phyloP scores from a whole-genome alignment of 805 yeast genomes.

The Brettanomyces bruxellensis region DNA sequence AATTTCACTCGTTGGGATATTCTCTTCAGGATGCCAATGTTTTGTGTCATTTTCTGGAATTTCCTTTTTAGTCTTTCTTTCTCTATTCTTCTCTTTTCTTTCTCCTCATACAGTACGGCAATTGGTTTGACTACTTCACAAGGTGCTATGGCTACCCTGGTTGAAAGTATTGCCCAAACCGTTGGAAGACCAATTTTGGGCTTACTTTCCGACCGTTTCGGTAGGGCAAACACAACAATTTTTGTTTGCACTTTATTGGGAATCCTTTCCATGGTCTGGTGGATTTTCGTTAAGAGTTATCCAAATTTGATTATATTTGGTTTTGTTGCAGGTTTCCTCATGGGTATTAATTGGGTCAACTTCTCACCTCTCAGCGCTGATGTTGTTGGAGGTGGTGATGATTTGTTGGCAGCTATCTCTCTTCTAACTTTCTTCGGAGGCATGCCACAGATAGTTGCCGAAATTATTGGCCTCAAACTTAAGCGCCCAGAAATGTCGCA shows the following conservation, averaged over 20 bases:
- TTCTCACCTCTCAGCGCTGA: constrained; percentile 28
- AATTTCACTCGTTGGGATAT: constrained; percentile 11
- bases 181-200: constrained; percentile 46
- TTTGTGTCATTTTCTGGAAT: constrained; percentile 17
- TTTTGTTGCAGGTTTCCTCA: constrained; percentile 32
- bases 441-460: constrained; percentile 23
- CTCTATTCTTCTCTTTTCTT: constrained; percentile 34
- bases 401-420: constrained; percentile 22
- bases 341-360: constrained; percentile 39
- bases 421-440: constrained; percentile 21
- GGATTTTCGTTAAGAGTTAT: constrained; percentile 39
- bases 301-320: constrained; percentile 34
- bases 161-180: constrained; percentile 37
- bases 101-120: constrained; percentile 38
- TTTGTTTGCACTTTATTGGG: constrained; percentile 26
- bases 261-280: constrained; percentile 34
- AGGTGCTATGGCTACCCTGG: constrained; percentile 39
- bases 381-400: constrained; percentile 23
- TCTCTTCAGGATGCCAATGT: constrained; percentile 14
- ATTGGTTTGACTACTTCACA: constrained; percentile 39
- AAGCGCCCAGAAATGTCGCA: constrained; percentile 13
- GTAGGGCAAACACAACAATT: constrained; percentile 39
- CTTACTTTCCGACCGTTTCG: constrained; percentile 34
- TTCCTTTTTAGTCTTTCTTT: constrained; percentile 21
- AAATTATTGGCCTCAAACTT: constrained; percentile 23